Evolutionary conservation across 495 filamentous ascomycete genomes (phyloP).

Genomic region (Neurospora sp.): DNA sequence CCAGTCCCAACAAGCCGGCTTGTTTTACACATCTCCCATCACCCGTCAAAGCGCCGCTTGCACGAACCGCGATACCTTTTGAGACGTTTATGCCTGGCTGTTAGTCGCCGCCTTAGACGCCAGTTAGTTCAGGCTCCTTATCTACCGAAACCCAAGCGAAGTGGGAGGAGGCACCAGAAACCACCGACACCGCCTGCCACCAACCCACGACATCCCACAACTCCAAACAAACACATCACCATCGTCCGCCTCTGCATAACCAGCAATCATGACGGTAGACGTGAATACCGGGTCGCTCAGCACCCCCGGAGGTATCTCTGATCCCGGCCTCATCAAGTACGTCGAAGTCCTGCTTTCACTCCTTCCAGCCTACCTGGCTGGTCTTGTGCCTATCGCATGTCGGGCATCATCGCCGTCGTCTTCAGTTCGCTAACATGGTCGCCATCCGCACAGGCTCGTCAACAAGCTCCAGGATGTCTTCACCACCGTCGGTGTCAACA

Average conservation of each 20-base stretch:
- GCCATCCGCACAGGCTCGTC: slow-evolving; percentile 57
- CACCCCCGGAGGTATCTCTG: slow-evolving; percentile 44
- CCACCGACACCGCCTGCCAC: not conserved
- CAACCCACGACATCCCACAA: not conserved
- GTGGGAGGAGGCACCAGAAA: not conserved
- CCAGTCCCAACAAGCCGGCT: not conserved
- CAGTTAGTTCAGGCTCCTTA: not conserved
- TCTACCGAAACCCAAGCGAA: not conserved
- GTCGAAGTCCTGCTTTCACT: slow-evolving; percentile 4
- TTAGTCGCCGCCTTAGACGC: not conserved
- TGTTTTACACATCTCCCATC: not conserved
- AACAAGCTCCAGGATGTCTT: slow-evolving; percentile 99
- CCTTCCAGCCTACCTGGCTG: not conserved
- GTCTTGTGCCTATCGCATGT: slow-evolving; percentile 3
- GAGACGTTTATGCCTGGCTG: not conserved
- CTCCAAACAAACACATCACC: not conserved
- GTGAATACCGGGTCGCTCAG: slow-evolving; percentile 22
- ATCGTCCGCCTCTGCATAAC: not conserved
- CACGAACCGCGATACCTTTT: not conserved
- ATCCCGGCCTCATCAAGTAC: slow-evolving; percentile 51
- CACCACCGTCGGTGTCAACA: slow-evolving; percentile 94
- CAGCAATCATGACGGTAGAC: slow-evolving; percentile 20
- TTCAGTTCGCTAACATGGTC: slow-evolving; percentile 18
- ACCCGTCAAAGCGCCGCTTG: not conserved
- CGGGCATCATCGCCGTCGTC: slow-evolving; percentile 7